Percentiles rank a stretch among this genome's conserved stretches.
These are phyloP conservation scores for Starmerella tilneyi DNA, from an alignment of 805 yeast genomes.

Conservation along the genomic window DNA sequence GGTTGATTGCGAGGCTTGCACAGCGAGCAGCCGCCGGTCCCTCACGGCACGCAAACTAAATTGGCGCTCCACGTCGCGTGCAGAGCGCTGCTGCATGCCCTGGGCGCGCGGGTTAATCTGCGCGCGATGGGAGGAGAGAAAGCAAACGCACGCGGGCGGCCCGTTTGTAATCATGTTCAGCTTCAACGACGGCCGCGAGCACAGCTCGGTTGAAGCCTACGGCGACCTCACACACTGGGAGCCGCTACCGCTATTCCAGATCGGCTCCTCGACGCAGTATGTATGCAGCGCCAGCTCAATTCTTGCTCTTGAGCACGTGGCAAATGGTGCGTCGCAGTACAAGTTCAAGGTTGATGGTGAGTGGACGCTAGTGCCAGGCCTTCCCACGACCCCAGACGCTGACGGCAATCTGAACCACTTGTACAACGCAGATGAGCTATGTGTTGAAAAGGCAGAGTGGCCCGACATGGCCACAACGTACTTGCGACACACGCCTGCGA, in stretches of 20 bases:
- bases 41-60: neutral
- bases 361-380: conserved; percentile 30
- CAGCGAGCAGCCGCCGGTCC: neutral
- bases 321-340: conserved; percentile 26
- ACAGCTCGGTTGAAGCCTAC: conserved; percentile 29
- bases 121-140: neutral
- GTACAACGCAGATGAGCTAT: neutral
- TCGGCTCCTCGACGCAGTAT: conserved; percentile 19
- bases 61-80: conserved; percentile 3
- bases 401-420: conserved; percentile 23
- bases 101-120: neutral
- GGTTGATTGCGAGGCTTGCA: neutral
- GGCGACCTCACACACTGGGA: conserved; percentile 29
- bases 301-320: conserved; percentile 17
- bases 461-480: conserved; percentile 2
- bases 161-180: conserved; percentile 14
- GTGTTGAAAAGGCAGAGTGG: neutral
- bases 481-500: neutral
- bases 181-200: conserved; percentile 24
- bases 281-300: conserved; percentile 11
- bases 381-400: conserved; percentile 20
- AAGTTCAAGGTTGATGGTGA: conserved; percentile 34
- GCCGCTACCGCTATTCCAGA: conserved; percentile 24
- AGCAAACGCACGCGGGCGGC: neutral
- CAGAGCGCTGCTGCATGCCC: conserved; percentile 1